Percentiles rank a stretch among this genome's conserved stretches.
These are phyloP conservation scores for Suhomyces sp. DNA, from an alignment of 805 yeast genomes.

Conservation along the genomic window DNA sequence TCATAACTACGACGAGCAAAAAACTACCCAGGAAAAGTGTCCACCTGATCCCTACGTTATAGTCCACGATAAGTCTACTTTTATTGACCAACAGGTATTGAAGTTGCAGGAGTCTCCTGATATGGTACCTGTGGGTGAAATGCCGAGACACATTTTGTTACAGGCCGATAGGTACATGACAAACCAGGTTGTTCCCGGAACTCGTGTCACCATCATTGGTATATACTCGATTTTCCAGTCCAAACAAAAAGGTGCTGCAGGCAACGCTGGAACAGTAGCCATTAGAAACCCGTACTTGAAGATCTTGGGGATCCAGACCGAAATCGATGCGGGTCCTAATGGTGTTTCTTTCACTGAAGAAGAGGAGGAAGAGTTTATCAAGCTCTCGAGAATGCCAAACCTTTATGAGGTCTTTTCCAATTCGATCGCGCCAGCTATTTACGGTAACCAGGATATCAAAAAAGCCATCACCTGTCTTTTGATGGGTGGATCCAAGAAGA, in stretches of 20 bases:
- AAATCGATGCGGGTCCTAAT: conserved; percentile 65
- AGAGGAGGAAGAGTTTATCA: conserved; percentile 88
- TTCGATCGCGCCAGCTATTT: conserved; percentile 95
- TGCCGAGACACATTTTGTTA: conserved; percentile 90
- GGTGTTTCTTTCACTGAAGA: conserved; percentile 75
- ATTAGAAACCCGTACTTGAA: conserved; percentile 89
- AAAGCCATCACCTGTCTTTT: conserved; percentile 88
- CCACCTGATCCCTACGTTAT: conserved; percentile 91
- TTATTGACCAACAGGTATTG: conserved; percentile 90
- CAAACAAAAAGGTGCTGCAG: conserved; percentile 47
- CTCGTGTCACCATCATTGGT: conserved; percentile 88
- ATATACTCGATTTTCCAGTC: conserved; percentile 85
- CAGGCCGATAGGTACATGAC: conserved; percentile 88
- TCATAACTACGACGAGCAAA: conserved; percentile 35
- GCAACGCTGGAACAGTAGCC: conserved; percentile 59
- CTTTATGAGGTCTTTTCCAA: conserved; percentile 80
- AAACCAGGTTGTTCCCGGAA: conserved; percentile 91
- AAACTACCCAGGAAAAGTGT: conserved; percentile 57
- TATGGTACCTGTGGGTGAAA: conserved; percentile 97
- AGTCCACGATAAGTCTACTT: conserved; percentile 89
- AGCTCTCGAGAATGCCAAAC: conserved; percentile 77
- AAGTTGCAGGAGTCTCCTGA: conserved; percentile 97
- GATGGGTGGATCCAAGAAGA: conserved; percentile 91
- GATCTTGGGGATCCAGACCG: conserved; percentile 83
- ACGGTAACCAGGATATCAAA: conserved; percentile 89